Conservation (phyloP, 805 yeast genomes). For the Candida caryicola region DNA sequence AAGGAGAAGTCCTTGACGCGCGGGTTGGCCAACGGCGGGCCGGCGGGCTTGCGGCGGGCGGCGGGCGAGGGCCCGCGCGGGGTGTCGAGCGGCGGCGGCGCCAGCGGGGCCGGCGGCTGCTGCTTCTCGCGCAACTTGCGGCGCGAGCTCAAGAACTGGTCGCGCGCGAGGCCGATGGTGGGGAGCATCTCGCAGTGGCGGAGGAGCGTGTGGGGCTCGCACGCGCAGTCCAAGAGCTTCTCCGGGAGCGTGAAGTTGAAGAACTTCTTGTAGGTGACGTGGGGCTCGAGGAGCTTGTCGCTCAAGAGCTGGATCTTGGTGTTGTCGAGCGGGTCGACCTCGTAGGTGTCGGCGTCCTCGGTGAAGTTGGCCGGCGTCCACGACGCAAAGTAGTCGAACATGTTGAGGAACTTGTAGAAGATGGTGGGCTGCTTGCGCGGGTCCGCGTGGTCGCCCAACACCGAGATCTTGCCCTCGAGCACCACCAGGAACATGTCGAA, state of each 20-base stretch:
- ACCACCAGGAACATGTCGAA: constrained; percentile 29
- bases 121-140: constrained; percentile 8
- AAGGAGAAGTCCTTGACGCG: constrained; percentile 25
- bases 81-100: not conserved
- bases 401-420: constrained; percentile 28
- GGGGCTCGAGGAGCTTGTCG: constrained; percentile 19
- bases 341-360: constrained; percentile 2
- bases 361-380: constrained; percentile 28
- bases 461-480: constrained; percentile 26
- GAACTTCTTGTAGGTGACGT: constrained; percentile 24
- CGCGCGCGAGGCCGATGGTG: constrained; percentile 24
- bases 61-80: not conserved
- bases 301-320: constrained; percentile 14
- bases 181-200: constrained; percentile 24
- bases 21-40: constrained; percentile 2
- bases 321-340: constrained; percentile 22
- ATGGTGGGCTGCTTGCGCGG: constrained; percentile 20
- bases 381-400: constrained; percentile 30
- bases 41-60: constrained; percentile 1
- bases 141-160: constrained; percentile 20
- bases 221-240: constrained; percentile 27
- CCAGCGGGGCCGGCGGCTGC: not conserved
- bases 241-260: constrained; percentile 26
- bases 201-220: constrained; percentile 24
- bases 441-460: constrained; percentile 18